phyloP scores from a whole-genome alignment of 129 eudicot genomes.

The Helianthus annuus region DNA sequence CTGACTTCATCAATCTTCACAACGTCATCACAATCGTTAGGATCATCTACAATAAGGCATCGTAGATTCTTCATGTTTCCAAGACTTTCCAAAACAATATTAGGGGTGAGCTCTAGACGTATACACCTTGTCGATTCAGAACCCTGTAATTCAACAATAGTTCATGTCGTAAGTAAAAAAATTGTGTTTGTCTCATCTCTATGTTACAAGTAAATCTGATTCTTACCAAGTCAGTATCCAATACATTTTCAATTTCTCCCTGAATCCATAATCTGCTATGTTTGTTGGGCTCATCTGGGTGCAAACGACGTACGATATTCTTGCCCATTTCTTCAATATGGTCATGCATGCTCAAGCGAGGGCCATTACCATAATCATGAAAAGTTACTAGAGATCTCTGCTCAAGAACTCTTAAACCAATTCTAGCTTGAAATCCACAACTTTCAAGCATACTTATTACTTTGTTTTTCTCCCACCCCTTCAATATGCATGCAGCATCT shows the following conservation, averaged over 20 bases:
- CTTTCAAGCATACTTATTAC: conserved; percentile 11
- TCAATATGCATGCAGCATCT: conserved; percentile 31
- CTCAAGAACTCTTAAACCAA: conserved; percentile 27
- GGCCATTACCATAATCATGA: not conserved
- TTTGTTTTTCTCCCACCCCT: not conserved
- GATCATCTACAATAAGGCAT: not conserved
- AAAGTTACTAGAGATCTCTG: conserved; percentile 16
- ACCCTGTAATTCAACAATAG: conserved; percentile 4
- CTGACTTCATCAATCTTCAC: not conserved
- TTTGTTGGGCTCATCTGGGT: not conserved
- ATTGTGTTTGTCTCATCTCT: not conserved
- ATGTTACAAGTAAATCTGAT: not conserved
- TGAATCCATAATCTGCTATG: conserved; percentile 26
- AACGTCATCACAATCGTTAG: not conserved
- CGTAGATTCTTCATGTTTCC: conserved; percentile 16
- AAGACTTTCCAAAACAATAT: not conserved
- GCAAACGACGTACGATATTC: conserved; percentile 25
- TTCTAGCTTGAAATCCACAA: conserved; percentile 20
- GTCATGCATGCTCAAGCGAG: conserved; percentile 25
- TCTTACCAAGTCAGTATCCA: conserved; percentile 17
- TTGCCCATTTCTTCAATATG: conserved; percentile 37
- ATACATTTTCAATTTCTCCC: conserved; percentile 22
- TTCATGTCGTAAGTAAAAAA: not conserved
- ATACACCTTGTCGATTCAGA: conserved; percentile 5
- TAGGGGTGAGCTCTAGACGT: not conserved